Evolutionary conservation across 768 basidiomycete genomes (phyloP).

Genomic region (Erythrobasidium yunnanense): DNA sequence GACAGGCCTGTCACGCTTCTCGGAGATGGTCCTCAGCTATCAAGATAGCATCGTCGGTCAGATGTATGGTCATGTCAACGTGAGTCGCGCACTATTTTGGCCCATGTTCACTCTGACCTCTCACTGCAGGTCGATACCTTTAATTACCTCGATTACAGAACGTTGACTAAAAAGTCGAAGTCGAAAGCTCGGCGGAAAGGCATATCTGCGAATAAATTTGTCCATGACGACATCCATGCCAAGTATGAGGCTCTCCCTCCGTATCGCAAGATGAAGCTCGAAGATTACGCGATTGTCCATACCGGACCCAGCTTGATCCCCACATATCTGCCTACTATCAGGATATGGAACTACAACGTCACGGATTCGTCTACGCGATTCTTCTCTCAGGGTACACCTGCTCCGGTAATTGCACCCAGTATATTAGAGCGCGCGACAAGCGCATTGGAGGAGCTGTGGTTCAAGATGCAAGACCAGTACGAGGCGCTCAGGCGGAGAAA

Average conservation of each 20-base stretch:
- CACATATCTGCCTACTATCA: slow-evolving; percentile 71
- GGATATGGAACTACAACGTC: slow-evolving; percentile 69
- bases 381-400: neutral
- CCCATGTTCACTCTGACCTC: neutral
- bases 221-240: slow-evolving; percentile 17
- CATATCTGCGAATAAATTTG: slow-evolving; percentile 1
- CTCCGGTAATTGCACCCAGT: neutral
- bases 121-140: slow-evolving; percentile 31
- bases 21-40: slow-evolving; percentile 58
- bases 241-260: slow-evolving; percentile 20
- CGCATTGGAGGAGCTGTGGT: neutral
- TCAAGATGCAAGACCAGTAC: neutral
- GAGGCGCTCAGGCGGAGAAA: slow-evolving; percentile 40
- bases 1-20: slow-evolving; percentile 24
- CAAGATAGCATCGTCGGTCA: slow-evolving; percentile 82
- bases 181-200: no score
- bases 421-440: neutral
- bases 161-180: slow-evolving; percentile 38
- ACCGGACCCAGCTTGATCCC: slow-evolving; percentile 73
- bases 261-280: slow-evolving; percentile 48
- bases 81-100: neutral
- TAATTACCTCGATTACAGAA: slow-evolving; percentile 30
- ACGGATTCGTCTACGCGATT: no score
- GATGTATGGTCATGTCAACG: slow-evolving; percentile 49
- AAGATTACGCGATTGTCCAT: slow-evolving; percentile 64